These are phyloP conservation scores for Aquilaria agallochum DNA, from an alignment of 441 rosid genomes.

Conservation along the genomic window DNA sequence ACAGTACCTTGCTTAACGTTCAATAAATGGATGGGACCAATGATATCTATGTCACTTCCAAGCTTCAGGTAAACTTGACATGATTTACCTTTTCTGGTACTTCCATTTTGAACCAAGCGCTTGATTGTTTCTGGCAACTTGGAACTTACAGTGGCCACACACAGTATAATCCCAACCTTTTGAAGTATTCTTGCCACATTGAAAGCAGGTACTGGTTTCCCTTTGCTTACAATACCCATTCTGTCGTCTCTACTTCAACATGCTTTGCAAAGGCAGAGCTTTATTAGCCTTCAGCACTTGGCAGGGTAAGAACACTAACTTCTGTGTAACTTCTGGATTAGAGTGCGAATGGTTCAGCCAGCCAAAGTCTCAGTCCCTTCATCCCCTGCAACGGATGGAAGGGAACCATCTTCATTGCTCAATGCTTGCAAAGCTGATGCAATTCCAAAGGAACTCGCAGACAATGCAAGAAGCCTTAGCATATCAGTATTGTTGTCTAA, in stretches of 20 bases:
- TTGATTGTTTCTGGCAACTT: not conserved
- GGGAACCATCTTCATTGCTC: constrained; percentile 19
- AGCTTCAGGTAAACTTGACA: constrained; percentile 66
- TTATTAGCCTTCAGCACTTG: too few species aligned
- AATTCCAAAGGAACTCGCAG: constrained; percentile 11
- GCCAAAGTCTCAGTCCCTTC: constrained; percentile 44
- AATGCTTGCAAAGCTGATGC: constrained; percentile 14
- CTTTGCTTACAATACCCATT: too few species aligned
- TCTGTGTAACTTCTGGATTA: constrained; percentile 15
- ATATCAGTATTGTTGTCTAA: constrained; percentile 69
- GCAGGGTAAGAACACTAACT: not conserved
- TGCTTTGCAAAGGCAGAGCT: too few species aligned
- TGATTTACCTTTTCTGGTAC: not conserved
- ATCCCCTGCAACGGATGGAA: constrained; percentile 19
- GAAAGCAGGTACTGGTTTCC: constrained; percentile 62
- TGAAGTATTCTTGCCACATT: constrained; percentile 80
- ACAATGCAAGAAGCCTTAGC: constrained; percentile 36
- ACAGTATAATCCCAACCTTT: constrained; percentile 53
- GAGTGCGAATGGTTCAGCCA: constrained; percentile 65
- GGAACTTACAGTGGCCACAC: constrained; percentile 76
- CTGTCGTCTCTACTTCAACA: too few species aligned
- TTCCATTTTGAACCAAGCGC: constrained; percentile 7
- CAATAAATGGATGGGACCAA: constrained; percentile 64
- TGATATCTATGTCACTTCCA: constrained; percentile 75
- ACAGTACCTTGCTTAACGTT: constrained; percentile 34